These are phyloP conservation scores for Collybia mongolica DNA, from an alignment of 768 basidiomycete genomes.

Conservation along the genomic window DNA sequence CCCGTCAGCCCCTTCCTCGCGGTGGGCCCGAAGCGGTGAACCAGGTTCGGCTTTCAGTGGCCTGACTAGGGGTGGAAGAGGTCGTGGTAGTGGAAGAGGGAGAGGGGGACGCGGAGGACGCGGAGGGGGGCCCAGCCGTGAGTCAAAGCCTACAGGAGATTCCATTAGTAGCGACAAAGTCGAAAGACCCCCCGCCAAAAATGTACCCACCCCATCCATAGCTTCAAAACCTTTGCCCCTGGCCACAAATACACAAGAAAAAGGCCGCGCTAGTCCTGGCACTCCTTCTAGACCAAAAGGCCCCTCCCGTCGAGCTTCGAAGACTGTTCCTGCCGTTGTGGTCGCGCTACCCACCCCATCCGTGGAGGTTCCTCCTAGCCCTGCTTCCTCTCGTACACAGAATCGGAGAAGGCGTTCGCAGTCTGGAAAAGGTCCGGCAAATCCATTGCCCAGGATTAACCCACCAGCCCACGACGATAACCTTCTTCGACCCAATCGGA, in stretches of 20 bases:
- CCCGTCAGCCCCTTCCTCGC: constrained; percentile 28
- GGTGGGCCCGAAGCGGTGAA: constrained; percentile 48
- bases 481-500: constrained; percentile 29
- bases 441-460: constrained; percentile 27
- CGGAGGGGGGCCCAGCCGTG: constrained; percentile 18
- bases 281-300: constrained; percentile 26
- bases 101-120: constrained; percentile 36
- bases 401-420: constrained; percentile 53
- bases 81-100: constrained; percentile 25
- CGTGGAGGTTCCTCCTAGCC: constrained; percentile 12
- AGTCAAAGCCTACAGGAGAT: constrained; percentile 18
- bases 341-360: constrained; percentile 19
- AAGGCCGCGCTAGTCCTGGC: constrained; percentile 17
- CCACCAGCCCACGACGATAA: constrained; percentile 31
- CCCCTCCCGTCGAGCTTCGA: constrained; percentile 32
- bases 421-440: constrained; percentile 24
- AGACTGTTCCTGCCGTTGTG: constrained; percentile 26
- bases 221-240: constrained; percentile 17
- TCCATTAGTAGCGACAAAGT: constrained; percentile 16
- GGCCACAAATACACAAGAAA: constrained; percentile 15
- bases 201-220: constrained; percentile 12
- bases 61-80: constrained; percentile 34
- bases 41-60: constrained; percentile 48
- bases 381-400: constrained; percentile 36
- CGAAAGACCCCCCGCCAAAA: constrained; percentile 13